phyloP scores from a whole-genome alignment of 1,139 yeast species.

The Blastobotrys capitulatus region DNA sequence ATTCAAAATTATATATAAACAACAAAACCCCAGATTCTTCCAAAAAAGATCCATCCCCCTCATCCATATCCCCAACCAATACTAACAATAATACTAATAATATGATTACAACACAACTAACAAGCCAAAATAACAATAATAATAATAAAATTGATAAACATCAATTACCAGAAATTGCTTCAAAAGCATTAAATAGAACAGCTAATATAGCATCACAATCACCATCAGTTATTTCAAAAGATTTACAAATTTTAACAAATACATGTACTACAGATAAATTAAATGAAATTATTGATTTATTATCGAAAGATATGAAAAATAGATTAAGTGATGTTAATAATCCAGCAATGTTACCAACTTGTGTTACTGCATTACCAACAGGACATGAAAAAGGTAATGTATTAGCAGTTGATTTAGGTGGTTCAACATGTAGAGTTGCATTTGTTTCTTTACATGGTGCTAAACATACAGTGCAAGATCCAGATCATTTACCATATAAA shows the following conservation, averaged over 20 bases:
- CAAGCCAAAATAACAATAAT: not conserved
- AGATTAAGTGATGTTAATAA: constrained; percentile 16
- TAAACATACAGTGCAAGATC: constrained; percentile 40
- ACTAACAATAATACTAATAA: too few relatives aligned
- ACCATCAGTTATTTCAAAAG: constrained; percentile 5
- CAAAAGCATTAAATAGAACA: constrained; percentile 3
- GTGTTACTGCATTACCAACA: constrained; percentile 62
- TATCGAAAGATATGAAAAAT: constrained; percentile 14
- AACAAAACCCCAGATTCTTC: not conserved
- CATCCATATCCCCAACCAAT: too few relatives aligned
- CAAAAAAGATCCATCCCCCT: too few relatives aligned
- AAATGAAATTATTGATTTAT: constrained; percentile 16
- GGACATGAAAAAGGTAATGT: constrained; percentile 77
- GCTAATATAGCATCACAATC: constrained; percentile 2
- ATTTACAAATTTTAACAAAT: constrained; percentile 8
- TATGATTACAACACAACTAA: constrained; percentile 7
- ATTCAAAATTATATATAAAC: not conserved
- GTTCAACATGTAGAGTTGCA: constrained; percentile 79
- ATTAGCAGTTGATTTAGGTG: constrained; percentile 84
- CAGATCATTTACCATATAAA: constrained; percentile 38
- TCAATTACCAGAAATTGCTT: constrained; percentile 2
- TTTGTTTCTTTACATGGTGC: constrained; percentile 66
- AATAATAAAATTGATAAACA: not conserved
- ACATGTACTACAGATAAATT: constrained; percentile 15
- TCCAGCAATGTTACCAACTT: constrained; percentile 63